phyloP scores from a whole-genome alignment of 148 eudicot species.

The Linanthus parryae region DNA sequence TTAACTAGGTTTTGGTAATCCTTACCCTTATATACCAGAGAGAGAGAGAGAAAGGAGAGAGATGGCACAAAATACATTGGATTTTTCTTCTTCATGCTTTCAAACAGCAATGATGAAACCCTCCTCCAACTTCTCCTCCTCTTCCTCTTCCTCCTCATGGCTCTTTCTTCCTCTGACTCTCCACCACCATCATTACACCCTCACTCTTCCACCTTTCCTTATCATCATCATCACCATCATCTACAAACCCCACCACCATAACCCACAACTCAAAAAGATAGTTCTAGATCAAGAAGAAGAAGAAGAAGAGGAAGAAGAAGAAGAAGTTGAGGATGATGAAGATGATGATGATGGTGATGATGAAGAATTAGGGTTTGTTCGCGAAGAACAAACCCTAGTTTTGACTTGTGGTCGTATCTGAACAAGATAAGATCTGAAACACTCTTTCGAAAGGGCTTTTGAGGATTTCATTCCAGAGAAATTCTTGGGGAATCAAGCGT shows the following conservation, averaged over 20 bases:
- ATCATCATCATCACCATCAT: slow-evolving; percentile 5
- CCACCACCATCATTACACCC: slow-evolving; percentile 15
- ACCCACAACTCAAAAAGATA: not conserved
- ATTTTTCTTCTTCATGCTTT: slow-evolving; percentile 12
- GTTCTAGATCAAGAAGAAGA: not conserved
- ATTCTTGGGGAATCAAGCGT: slow-evolving; percentile 19
- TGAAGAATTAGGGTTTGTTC: not conserved
- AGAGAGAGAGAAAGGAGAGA: slow-evolving; percentile 2
- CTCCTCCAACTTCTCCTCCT: slow-evolving; percentile 16
- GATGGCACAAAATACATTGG: slow-evolving; percentile 17
- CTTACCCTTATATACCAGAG: not conserved
- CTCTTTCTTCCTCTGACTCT: not conserved
- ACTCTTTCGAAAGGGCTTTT: not conserved
- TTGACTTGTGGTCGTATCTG: not conserved
- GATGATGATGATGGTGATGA: not conserved
- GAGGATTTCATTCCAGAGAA: not conserved
- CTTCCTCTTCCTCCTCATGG: slow-evolving; percentile 4
- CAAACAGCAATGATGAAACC: slow-evolving; percentile 18
- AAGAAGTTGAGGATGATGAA: not conserved
- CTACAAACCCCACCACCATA: slow-evolving; percentile 6
- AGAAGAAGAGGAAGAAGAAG: not conserved
- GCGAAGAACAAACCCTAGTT: not conserved
- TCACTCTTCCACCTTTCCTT: slow-evolving; percentile 3
- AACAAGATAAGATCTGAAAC: not conserved
- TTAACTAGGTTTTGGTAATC: not conserved